Base-by-base conservation (phyloP, 495 filamentous ascomycete species). In the Penicillium desertorum region DNA sequence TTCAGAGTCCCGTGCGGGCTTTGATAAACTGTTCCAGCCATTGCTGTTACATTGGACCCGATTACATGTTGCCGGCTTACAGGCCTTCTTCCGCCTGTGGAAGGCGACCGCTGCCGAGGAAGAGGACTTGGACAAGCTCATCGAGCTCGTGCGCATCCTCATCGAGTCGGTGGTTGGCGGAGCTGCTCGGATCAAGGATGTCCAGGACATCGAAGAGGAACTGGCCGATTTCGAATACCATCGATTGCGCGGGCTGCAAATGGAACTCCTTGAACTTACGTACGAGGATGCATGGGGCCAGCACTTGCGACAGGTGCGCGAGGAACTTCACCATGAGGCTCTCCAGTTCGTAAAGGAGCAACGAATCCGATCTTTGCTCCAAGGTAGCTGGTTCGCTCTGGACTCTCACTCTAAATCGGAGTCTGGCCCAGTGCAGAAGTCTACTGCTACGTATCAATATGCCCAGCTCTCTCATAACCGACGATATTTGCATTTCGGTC, bases 341-440 rank as follows among this genome's bases (percentile, higher is more conserved):
- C 73, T 96, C 39, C 90, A 96, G 62, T 98, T 98, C 64, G 88
- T 98, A 65, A 96, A 94, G 66, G 94, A 98, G 70, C 94, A 98
- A 69, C 86, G 94, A 45, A 89, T 97, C 52, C 83, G 95, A n/a
- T 97, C 91, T 69, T 78, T 99, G 14, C 78, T 97, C 12, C 83
- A 88, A 56, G 94, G 94, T 25, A 84, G 86, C 20, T 99, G 95
- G 95, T 98, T 99, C 66, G 83, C 88, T 6, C 83, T 88, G 52
- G 72, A 72, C 5, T 62, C 70, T 30, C 56, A 52, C 27, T 70
- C 73, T 52, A 77, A 73, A 20, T 37, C 69, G 14, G 78, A 81
- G 14, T 47, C 61, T 2, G 68, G 68, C 54, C 62, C 74, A 75
- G 64, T 63, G 58, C 69, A 69, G 73, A 64, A 72, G 46, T 59